phyloP scores from a whole-genome alignment of 192 early-diverging fungal species.

The Umbelopsis vinacea region DNA sequence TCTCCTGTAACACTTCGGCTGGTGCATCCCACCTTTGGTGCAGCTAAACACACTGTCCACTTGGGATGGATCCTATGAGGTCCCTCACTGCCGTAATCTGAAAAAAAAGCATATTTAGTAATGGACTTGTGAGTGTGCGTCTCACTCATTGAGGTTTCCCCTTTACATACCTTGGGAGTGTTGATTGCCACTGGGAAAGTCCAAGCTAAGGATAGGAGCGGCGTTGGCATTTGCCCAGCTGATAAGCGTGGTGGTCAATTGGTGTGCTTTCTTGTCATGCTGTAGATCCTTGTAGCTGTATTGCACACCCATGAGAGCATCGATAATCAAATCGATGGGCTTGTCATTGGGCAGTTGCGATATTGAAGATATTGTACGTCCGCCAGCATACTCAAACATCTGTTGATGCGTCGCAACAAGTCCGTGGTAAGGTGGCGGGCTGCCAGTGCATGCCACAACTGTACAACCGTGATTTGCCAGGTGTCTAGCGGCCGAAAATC shows the following conservation, averaged over 20 bases:
- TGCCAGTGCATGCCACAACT: slow-evolving; percentile 50
- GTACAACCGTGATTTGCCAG: slow-evolving; percentile 78
- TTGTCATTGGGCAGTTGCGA: not conserved
- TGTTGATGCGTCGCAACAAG: not conserved
- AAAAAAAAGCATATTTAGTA: not conserved
- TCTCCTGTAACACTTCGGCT: slow-evolving; percentile 65
- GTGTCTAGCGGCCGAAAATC: slow-evolving; percentile 71
- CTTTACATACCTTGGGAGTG: slow-evolving; percentile 46
- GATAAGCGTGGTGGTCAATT: slow-evolving; percentile 60
- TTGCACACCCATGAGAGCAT: slow-evolving; percentile 67
- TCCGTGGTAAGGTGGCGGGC: slow-evolving; percentile 1
- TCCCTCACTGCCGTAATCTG: not conserved
- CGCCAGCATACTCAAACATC: slow-evolving; percentile 20
- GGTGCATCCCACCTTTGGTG: slow-evolving; percentile 68
- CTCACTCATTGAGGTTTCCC: not conserved
- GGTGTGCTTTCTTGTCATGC: slow-evolving; percentile 21
- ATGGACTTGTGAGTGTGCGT: too few relatives aligned
- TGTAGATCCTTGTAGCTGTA: slow-evolving; percentile 23
- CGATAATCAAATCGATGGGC: slow-evolving; percentile 65
- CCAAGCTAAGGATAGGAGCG: slow-evolving; percentile 67
- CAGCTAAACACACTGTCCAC: slow-evolving; percentile 81
- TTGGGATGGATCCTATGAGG: slow-evolving; percentile 61
- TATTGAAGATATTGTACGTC: slow-evolving; percentile 6
- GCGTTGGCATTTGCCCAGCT: slow-evolving; percentile 72
- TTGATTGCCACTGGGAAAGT: slow-evolving; percentile 72